phyloP scores from a whole-genome alignment of 139 green algal genomes.

The Zygnema circumcarinatum region DNA sequence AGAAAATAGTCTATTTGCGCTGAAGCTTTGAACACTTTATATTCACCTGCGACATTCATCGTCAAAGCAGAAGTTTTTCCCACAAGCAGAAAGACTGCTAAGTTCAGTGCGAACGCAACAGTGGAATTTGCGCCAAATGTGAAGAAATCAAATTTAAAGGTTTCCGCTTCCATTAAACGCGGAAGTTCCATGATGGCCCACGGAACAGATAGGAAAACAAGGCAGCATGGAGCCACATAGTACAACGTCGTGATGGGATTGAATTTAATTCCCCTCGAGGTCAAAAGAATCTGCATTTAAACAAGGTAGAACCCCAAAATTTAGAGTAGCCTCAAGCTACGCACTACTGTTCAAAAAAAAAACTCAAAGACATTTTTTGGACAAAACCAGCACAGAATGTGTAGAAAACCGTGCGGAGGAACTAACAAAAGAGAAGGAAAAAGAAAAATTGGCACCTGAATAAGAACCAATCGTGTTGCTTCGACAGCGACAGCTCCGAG shows the following conservation, averaged over 20 bases:
- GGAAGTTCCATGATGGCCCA: constrained; percentile 69
- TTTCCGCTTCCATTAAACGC: constrained; percentile 9
- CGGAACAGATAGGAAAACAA: constrained; percentile 78
- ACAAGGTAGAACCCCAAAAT: not conserved
- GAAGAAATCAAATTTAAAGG: constrained; percentile 63
- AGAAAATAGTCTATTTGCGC: not conserved
- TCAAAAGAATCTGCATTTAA: constrained; percentile 83
- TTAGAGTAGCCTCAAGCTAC: not conserved
- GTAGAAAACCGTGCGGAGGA: not conserved
- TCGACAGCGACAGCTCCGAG: constrained; percentile 83
- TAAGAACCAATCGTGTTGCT: constrained; percentile 61
- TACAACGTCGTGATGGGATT: constrained; percentile 87
- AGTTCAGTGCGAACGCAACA: constrained; percentile 81
- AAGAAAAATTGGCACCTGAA: constrained; percentile 21
- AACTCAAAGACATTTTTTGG: not conserved
- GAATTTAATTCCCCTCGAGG: constrained; percentile 80
- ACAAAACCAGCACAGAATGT: not conserved
- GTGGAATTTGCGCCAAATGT: constrained; percentile 86
- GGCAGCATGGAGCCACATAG: constrained; percentile 86
- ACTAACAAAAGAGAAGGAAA: not conserved
- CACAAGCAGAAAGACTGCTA: constrained; percentile 68
- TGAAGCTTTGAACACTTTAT: not conserved
- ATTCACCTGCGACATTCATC: constrained; percentile 68
- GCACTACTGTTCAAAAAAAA: not conserved
- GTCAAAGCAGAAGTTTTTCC: constrained; percentile 93